phyloP scores from a whole-genome alignment of 2,329 filamentous ascomycete genomes.

The Hypoxylon sp. region DNA sequence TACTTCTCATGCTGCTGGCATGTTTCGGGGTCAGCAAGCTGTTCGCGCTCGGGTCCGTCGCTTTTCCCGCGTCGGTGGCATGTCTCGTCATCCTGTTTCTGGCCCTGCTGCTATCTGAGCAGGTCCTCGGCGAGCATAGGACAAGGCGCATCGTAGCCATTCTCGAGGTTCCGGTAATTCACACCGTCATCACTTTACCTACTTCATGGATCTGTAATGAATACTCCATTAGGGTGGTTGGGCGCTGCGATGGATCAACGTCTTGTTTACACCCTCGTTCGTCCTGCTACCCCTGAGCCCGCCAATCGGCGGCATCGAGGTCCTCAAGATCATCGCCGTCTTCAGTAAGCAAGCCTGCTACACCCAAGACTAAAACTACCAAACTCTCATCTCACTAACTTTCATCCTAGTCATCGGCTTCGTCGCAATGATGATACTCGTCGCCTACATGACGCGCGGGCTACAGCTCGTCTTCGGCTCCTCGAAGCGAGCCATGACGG shows the following conservation, averaged over 20 bases:
- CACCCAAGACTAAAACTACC: neutral
- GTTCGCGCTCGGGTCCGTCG: constrained; percentile 59
- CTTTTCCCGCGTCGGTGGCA: constrained; percentile 71
- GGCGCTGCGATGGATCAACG: constrained; percentile 68
- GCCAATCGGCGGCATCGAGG: constrained; percentile 64
- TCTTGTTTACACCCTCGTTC: constrained; percentile 71
- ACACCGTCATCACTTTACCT: neutral
- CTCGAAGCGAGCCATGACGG: constrained; percentile 63
- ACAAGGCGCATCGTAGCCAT: constrained; percentile 61
- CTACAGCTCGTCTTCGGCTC: constrained; percentile 64
- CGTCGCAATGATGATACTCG: constrained; percentile 62
- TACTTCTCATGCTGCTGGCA: constrained; percentile 55
- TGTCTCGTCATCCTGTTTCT: constrained; percentile 67
- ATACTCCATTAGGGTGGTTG: constrained; percentile 62
- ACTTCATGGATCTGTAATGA: neutral
- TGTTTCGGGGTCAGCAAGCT: constrained; percentile 60
- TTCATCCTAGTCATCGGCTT: constrained; percentile 63
- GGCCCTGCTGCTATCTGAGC: constrained; percentile 60
- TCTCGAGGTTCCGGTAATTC: constrained; percentile 65
- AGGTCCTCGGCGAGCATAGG: constrained; percentile 59
- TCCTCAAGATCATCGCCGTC: constrained; percentile 69
- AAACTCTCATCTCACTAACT: neutral
- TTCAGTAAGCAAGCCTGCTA: constrained; percentile 58
- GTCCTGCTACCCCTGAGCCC: constrained; percentile 69
- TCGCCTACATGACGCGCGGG: constrained; percentile 65